Base-by-base conservation (phyloP, 805 yeast genomes). In the Suhomyces sp. region DNA sequence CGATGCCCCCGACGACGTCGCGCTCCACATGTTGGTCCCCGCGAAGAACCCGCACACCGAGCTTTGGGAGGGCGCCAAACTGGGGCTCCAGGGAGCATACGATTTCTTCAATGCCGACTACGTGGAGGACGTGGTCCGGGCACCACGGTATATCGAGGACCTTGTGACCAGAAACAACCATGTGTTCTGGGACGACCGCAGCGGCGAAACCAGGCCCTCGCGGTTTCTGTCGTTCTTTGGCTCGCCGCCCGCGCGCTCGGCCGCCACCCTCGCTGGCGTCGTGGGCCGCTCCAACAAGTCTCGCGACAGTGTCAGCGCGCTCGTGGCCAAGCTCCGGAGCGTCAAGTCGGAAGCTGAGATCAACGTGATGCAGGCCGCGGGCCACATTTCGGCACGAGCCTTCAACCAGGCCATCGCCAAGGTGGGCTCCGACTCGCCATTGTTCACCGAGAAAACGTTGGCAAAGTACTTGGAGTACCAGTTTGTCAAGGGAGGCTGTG, bases 31-130 rank as follows among this genome's bases (percentile, higher is more conserved):
- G 86, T 72, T 91, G 48, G 96, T 93, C 2, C 97, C 91, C 2
- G 91, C 90, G 13, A 87, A 87, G 65, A 88, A 92, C 64, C 80
- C 83, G 5, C 77, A 76, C 47, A 82, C 81, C 22, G 99, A 94
- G 70, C 83, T 87, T 57, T 94, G 99, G 99, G 97, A 93, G 61
- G 99, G 99, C 10, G 86, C 82, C 44, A 81, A 96, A 60, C 87
- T 96, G 15, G 99, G 99, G 1, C 78, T 85, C 3, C 82, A 85
- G 47, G 97, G 96, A 13, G 97, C 87, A 0, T 72, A 70, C 41
- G 93, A 90, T 48, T 83, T 85, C 46, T 94, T 94, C 73, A 94
- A 93, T 66, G 96, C 97, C 3, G 97, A 91, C 68, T 78, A 78
- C 48, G 84, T 88, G 6, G 79, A 79, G 40, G 81, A 82, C 44